A percentile compares a stretch with the other conserved stretches of the same genome.
Conservation (phyloP, 1,284 basidiomycete species). For the Ustilago tritici region DNA sequence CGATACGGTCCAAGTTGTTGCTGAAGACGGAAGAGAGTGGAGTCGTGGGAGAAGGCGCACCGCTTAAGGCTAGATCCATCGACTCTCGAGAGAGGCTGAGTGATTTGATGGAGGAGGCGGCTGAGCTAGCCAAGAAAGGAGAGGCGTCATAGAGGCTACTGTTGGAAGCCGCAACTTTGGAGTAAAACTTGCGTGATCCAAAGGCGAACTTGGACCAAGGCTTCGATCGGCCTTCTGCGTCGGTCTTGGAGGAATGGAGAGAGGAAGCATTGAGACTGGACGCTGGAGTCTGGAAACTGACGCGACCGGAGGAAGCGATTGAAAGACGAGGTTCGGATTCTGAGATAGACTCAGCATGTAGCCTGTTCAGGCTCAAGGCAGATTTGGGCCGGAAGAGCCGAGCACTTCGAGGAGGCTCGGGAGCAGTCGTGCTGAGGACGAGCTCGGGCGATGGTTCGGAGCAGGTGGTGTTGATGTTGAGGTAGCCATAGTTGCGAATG, state of each 20-base stretch:
- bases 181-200: slow-evolving; percentile 25
- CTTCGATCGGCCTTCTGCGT: slow-evolving; percentile 2
- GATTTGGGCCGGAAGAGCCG: slow-evolving; percentile 26
- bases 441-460: slow-evolving; percentile 10
- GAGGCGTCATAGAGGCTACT: neutral
- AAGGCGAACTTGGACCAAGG: slow-evolving; percentile 28
- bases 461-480: neutral
- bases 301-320: slow-evolving; percentile 5
- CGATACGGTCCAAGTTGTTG: neutral
- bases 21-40: slow-evolving; percentile 17
- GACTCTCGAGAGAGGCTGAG: slow-evolving; percentile 8
- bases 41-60: slow-evolving; percentile 21
- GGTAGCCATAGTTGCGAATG: slow-evolving; percentile 20
- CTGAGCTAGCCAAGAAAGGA: neutral
- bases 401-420: slow-evolving; percentile 6
- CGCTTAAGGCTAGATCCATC: slow-evolving; percentile 16
- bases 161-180: slow-evolving; percentile 20
- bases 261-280: neutral
- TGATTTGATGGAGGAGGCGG: slow-evolving; percentile 11
- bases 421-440: slow-evolving; percentile 13
- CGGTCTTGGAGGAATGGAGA: slow-evolving; percentile 1
- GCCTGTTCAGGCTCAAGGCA: slow-evolving; percentile 19
- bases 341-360: slow-evolving; percentile 1
- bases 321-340: slow-evolving; percentile 15
- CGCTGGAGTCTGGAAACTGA: slow-evolving; percentile 12